Evolutionary conservation across 1,284 basidiomycete species (phyloP), one percentile per base, ranked within the genome.

Genomic region (Malassezia cuniculi): DNA sequence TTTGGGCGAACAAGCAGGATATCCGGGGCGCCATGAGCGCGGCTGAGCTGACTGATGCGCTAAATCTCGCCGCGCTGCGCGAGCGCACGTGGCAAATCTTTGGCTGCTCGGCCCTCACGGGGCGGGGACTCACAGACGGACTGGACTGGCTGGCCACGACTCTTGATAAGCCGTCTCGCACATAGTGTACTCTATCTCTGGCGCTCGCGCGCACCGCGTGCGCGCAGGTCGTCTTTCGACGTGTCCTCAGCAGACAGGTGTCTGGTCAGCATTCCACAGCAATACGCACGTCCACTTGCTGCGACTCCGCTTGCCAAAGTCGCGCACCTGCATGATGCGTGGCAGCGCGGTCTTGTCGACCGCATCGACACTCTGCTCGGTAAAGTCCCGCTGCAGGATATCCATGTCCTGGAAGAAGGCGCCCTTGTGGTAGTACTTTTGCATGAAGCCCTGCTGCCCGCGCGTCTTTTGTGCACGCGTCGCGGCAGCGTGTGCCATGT

Each of bases 351-450:
- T 79, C 28, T 90, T 78, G 66, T 95, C 87, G 4, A 54, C 48
- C 33, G 87, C 67, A 0, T 83, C 81, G 16, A 80, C 79, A 4
- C 87, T 94, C 14, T 82, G 80, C 60, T 84, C 82, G 1, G 84
- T 86, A 61, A 74, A 94, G 69, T 97, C 87, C 66, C 81, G 80
- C 57, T 76, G 76, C 55, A 94, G 76, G 50, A 97, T 78, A 36
- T 94, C 86, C 53, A 80, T 77, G 69, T 94, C 90, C 79, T 66
- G 55, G 69, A 93, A 87, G 74, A 97, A 97, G 44, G 87, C 89
- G 58, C 93, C 93, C 71, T 94, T 95, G 73, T 97, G 93, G 78
- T 87, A 95, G 68, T 94, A 97, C 70, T 93, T 95, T 68, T 97
- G 87, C 57, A 95, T 69, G 71, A 97, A 95, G 57, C 79, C 82